Percentiles rank a stretch among this genome's conserved stretches.
These are phyloP conservation scores for Magnusiomyces sp. DNA, from an alignment of 1,139 yeast species.

Conservation along the genomic window DNA sequence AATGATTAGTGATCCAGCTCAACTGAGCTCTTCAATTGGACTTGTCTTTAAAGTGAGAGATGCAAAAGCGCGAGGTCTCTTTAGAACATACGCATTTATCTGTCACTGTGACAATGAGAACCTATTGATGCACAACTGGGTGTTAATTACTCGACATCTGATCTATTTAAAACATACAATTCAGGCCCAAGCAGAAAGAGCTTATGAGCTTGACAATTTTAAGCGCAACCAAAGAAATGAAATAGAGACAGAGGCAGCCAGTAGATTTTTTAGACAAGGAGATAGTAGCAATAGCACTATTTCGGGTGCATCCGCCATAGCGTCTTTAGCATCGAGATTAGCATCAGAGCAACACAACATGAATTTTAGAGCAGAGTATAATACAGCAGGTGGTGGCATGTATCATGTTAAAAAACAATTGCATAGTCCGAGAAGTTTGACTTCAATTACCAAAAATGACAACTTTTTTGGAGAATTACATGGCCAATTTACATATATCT, in stretches of 20 bases:
- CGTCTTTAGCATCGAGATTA: too few relatives aligned
- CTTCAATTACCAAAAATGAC: conserved; percentile 52
- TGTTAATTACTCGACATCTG: conserved; percentile 44
- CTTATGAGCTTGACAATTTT: neutral
- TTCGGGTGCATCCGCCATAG: too few relatives aligned
- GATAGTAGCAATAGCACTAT: too few relatives aligned
- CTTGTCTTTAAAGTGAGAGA: conserved; percentile 63
- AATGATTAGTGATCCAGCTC: conserved; percentile 58
- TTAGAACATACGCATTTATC: conserved; percentile 59
- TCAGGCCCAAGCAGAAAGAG: conserved; percentile 29
- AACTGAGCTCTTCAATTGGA: conserved; percentile 55
- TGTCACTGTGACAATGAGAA: conserved; percentile 53
- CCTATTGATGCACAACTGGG: conserved; percentile 50
- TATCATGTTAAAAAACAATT: conserved; percentile 31
- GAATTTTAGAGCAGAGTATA: too few relatives aligned
- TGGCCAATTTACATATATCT: conserved; percentile 35
- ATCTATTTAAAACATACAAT: conserved; percentile 41
- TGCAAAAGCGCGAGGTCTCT: conserved; percentile 68
- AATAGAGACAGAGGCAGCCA: too few relatives aligned
- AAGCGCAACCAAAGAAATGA: neutral
- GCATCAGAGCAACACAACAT: too few relatives aligned
- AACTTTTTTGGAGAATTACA: conserved; percentile 56
- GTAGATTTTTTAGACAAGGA: too few relatives aligned
- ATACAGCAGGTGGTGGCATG: too few relatives aligned
- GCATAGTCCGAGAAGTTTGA: conserved; percentile 45